Evolutionary conservation across 768 basidiomycete species (phyloP).

Genomic region (Hortiboletus campestris): DNA sequence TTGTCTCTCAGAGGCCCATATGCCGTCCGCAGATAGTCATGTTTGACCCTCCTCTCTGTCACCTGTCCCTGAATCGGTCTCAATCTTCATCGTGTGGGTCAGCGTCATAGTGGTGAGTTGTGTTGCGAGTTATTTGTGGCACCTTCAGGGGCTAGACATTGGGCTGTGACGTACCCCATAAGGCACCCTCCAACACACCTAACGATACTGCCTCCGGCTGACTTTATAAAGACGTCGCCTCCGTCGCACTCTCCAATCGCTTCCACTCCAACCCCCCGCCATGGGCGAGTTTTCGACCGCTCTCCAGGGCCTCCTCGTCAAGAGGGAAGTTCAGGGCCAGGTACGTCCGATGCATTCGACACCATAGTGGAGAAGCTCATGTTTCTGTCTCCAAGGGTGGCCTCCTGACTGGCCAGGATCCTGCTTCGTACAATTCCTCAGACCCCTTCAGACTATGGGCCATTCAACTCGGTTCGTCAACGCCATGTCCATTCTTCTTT

Average conservation of each 20-base stretch:
- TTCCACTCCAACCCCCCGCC: background rate
- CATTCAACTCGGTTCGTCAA: conserved; percentile 63
- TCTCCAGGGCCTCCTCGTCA: conserved; percentile 11
- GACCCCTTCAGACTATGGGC: conserved; percentile 80
- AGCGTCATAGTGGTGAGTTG: no score
- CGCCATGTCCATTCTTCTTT: background rate
- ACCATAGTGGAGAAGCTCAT: background rate
- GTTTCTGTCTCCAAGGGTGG: conserved; percentile 52
- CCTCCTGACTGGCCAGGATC: conserved; percentile 75
- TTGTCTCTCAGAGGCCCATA: no score
- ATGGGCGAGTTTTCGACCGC: conserved; percentile 42
- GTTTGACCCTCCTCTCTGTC: background rate
- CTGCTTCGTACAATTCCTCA: conserved; percentile 51
- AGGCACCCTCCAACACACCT: background rate
- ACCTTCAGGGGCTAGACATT: background rate
- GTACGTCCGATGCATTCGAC: conserved; percentile 10
- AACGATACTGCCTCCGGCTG: background rate
- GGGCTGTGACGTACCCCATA: background rate
- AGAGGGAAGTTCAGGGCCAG: conserved; percentile 29
- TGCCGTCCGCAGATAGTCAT: no score
- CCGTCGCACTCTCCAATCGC: background rate
- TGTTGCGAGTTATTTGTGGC: background rate
- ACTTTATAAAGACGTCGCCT: background rate
- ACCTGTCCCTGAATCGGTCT: no score
- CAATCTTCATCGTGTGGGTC: no score